Base-by-base conservation (phyloP, 257 asterid species). In the Fraxinus americana region DNA sequence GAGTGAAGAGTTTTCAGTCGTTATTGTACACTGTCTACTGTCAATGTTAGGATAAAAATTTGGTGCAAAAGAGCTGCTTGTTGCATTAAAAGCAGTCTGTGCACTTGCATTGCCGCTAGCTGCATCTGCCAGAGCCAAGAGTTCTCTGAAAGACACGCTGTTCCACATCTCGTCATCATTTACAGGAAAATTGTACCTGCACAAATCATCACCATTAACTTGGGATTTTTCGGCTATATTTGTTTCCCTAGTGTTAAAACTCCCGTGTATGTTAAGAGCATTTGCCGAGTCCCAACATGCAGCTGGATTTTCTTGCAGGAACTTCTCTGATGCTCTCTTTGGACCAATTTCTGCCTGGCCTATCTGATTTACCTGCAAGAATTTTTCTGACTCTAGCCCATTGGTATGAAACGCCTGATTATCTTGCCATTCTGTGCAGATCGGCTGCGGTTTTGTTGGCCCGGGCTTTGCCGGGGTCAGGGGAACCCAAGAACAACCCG, bases 381-480 rank as follows among this genome's bases (percentile, higher is more conserved):
- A 41, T 38, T 35, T 54, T 23, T 79, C 81, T 30, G 80, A 25
- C 25, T 67, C 73, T 4, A n/a, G 75, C 81, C 74, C 74, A 69
- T 77, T 80, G 27, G 71, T 30, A 72, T 59, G 67, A 35, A 39
- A 59, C 9, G 54, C 72, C 76, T 77, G 69, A 72, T 45, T 73
- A 70, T 76, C 77, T 67, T 79, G 82, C 81, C 69, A 50, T 27
- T 76, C 75, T 57, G 75, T 21, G 88, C 89, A 83, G 87, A 86
- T 85, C 86, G 82, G 78, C 65, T 81, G 84, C 77, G 4, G 10
- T 38, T 38, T 38, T 38, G 10, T 6, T 6, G 10, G 50, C 48
- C 76, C 67, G 74, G 89, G 91, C 83, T 91, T 90, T 35, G 87
- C 88, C 0, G 98, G 97, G 77, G 97, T 92, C 72, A 72, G 70